phyloP scores from a whole-genome alignment of 257 asterid species.

The Phtheirospermum japonicum region DNA sequence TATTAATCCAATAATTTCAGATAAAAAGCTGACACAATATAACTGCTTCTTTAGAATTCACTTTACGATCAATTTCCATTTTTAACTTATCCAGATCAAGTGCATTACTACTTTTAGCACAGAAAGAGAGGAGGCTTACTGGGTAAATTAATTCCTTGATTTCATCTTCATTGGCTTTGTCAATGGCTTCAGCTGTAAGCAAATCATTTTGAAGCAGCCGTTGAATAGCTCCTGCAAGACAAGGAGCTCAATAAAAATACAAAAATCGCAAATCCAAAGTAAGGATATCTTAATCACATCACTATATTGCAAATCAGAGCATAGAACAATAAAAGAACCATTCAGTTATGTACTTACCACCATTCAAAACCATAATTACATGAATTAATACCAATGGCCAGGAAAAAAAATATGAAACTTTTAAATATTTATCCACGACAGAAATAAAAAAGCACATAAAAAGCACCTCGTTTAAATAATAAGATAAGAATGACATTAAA shows the following conservation, averaged over 20 bases:
- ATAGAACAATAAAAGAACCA: not conserved
- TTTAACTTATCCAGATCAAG: not conserved
- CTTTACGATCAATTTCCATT: not conserved
- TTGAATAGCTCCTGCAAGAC: slow-evolving; percentile 80
- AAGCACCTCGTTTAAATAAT: not conserved
- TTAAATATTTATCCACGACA: not conserved
- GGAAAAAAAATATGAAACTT: not conserved
- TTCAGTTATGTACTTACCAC: not conserved
- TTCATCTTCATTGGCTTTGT: slow-evolving; percentile 58
- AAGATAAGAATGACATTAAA: not conserved
- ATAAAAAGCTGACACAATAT: not conserved
- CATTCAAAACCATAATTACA: not conserved
- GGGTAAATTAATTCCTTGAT: slow-evolving; percentile 83
- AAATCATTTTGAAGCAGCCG: slow-evolving; percentile 73
- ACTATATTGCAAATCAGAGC: not conserved
- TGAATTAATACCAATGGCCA: not conserved
- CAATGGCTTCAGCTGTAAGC: slow-evolving; percentile 77
- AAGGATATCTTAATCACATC: not conserved
- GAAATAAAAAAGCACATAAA: not conserved
- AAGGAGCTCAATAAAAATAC: not conserved
- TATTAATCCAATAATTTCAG: not conserved
- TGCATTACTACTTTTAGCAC: not conserved
- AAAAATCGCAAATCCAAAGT: not conserved
- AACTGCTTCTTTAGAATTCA: not conserved
- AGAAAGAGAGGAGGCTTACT: slow-evolving; percentile 38